phyloP scores from a whole-genome alignment of 352 stramenopile species.

The Pythium utonaiense region DNA sequence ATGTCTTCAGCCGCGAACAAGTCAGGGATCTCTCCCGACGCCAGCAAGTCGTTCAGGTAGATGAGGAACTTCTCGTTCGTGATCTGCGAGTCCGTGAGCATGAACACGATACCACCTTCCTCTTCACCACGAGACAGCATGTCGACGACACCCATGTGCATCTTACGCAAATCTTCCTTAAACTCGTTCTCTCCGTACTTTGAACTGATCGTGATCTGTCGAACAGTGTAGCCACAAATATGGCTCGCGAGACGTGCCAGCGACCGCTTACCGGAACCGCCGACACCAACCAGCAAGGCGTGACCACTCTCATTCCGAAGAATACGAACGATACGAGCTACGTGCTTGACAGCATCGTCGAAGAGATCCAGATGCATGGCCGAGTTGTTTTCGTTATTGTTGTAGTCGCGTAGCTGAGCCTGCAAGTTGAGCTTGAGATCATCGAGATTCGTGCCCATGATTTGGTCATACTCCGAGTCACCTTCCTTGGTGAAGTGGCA shows the following conservation, averaged over 20 bases:
- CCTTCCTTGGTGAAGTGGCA: constrained; percentile 95
- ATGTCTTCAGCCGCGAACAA: constrained; percentile 94
- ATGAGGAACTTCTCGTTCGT: constrained; percentile 97
- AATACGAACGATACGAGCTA: constrained; percentile 94
- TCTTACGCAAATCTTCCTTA: constrained; percentile 95
- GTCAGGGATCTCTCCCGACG: constrained; percentile 92
- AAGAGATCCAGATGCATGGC: constrained; percentile 96
- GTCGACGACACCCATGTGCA: constrained; percentile 93
- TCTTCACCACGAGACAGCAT: constrained; percentile 85
- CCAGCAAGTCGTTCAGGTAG: constrained; percentile 94
- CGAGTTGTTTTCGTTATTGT: constrained; percentile 94
- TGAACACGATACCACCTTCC: constrained; percentile 90
- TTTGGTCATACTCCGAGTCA: constrained; percentile 92
- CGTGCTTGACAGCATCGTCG: constrained; percentile 95
- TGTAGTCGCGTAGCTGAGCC: constrained; percentile 92
- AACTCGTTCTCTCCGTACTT: constrained; percentile 96
- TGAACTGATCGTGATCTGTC: constrained; percentile 93
- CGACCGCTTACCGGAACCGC: constrained; percentile 93
- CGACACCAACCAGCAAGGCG: constrained; percentile 93
- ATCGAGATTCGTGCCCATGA: constrained; percentile 85
- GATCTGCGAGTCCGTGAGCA: constrained; percentile 95
- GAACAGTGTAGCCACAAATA: constrained; percentile 90
- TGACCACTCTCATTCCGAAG: constrained; percentile 88
- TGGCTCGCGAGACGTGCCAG: constrained; percentile 91
- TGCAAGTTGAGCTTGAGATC: constrained; percentile 89